Evolutionary conservation across 2,329 filamentous ascomycete species (phyloP).

Genomic region (Fusarium sp.): DNA sequence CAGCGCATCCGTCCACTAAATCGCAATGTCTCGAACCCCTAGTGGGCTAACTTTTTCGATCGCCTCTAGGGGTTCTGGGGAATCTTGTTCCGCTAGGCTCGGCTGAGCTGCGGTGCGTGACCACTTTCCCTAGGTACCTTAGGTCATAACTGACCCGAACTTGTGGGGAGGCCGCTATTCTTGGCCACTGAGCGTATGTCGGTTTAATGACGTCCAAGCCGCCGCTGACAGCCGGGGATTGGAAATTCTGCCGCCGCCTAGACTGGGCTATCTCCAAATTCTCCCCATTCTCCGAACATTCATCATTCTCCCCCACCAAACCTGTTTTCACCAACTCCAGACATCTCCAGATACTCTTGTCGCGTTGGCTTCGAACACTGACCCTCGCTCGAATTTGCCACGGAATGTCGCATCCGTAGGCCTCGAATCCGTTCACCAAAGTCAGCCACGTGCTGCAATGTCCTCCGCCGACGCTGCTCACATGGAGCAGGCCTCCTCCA

Average conservation of each 20-base stretch:
- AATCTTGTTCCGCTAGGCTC: slow-evolving; percentile 14
- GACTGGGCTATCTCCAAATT: slow-evolving; percentile 39
- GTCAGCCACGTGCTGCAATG: slow-evolving; percentile 57
- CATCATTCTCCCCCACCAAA: slow-evolving; percentile 21
- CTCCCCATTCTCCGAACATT: slow-evolving; percentile 31
- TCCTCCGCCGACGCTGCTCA: slow-evolving; percentile 66
- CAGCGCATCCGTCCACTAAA: slow-evolving; percentile 32
- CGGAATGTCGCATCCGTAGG: slow-evolving; percentile 47
- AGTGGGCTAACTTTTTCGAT: slow-evolving; percentile 11
- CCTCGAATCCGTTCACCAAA: slow-evolving; percentile 29
- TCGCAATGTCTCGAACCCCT: slow-evolving; percentile 12
- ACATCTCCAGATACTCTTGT: background rate
- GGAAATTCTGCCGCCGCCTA: slow-evolving; percentile 46
- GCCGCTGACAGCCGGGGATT: slow-evolving; percentile 42
- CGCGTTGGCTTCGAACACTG: slow-evolving; percentile 19
- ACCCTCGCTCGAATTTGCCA: slow-evolving; percentile 13
- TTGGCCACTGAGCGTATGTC: slow-evolving; percentile 30
- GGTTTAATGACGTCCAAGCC: slow-evolving; percentile 48
- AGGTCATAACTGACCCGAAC: slow-evolving; percentile 17
- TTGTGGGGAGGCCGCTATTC: slow-evolving; percentile 27
- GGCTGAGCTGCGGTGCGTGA: slow-evolving; percentile 36
- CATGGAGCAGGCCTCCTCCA: slow-evolving; percentile 68
- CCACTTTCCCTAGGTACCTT: slow-evolving; percentile 25
- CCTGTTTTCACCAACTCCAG: slow-evolving; percentile 13
- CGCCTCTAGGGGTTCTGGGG: slow-evolving; percentile 32